Evolutionary conservation across 331 rosid species (phyloP).

Genomic region (Stylosanthes scabra): DNA sequence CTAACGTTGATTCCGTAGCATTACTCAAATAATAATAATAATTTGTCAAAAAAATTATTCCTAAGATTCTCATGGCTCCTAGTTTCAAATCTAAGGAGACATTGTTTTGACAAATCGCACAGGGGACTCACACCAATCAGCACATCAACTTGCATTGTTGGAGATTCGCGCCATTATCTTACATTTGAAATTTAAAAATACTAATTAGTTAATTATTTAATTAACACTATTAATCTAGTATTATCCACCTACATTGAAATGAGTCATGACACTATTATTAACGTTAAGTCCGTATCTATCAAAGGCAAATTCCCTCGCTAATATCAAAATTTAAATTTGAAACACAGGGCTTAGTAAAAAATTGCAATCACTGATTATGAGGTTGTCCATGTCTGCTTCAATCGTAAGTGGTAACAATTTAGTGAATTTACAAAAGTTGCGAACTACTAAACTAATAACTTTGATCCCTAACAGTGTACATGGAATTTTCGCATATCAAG

Average conservation of each 20-base stretch:
- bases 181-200: constrained; percentile 20
- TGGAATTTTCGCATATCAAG: constrained; percentile 22
- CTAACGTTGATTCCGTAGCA: no score
- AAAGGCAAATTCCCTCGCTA: constrained; percentile 10
- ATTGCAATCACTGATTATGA: constrained; percentile 33
- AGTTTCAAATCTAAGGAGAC: constrained; percentile 36
- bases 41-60: constrained; percentile 2
- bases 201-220: no score
- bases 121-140: constrained; percentile 17
- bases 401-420: background rate
- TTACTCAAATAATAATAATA: background rate
- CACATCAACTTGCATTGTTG: constrained; percentile 3
- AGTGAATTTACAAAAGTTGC: constrained; percentile 24
- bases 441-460: background rate
- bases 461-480: background rate
- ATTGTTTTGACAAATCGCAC: constrained; percentile 28
- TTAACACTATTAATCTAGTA: no score
- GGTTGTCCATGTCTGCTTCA: constrained; percentile 14
- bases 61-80: constrained; percentile 22
- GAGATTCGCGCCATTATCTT: constrained; percentile 26
- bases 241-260: constrained; percentile 23
- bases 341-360: constrained; percentile 21
- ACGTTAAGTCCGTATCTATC: constrained; percentile 11
- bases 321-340: constrained; percentile 30
- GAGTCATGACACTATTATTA: constrained; percentile 9